phyloP scores from a whole-genome alignment of 1,284 basidiomycete species.

The Moesziomyces antarcticus region DNA sequence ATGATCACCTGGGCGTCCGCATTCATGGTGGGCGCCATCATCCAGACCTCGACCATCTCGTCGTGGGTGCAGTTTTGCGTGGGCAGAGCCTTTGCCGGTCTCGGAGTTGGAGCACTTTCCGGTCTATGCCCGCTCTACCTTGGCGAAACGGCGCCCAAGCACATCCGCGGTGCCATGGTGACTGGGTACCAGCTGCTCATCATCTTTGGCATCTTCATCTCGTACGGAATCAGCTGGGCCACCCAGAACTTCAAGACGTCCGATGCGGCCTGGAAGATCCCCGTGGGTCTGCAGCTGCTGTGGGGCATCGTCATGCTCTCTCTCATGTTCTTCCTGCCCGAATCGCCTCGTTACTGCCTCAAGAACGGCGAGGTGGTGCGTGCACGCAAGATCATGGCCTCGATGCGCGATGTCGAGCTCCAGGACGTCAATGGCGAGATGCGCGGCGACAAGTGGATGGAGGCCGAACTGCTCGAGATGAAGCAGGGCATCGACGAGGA shows the following conservation, averaged over 20 bases:
- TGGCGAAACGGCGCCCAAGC: constrained; percentile 79
- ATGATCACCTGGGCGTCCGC: constrained; percentile 73
- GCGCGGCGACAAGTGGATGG: constrained; percentile 75
- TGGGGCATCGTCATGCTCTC: constrained; percentile 70
- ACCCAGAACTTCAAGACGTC: constrained; percentile 46
- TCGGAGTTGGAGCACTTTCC: constrained; percentile 56
- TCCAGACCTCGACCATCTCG: constrained; percentile 54
- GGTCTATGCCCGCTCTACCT: constrained; percentile 81
- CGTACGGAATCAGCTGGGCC: constrained; percentile 73
- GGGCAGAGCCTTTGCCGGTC: constrained; percentile 59
- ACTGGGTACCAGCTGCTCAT: constrained; percentile 74
- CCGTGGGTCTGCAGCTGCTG: constrained; percentile 76
- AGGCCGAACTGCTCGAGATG: constrained; percentile 73
- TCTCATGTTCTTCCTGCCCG: constrained; percentile 72
- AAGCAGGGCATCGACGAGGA: constrained; percentile 74
- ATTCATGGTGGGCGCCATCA: constrained; percentile 56
- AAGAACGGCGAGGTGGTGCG: constrained; percentile 74
- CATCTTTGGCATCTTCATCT: constrained; percentile 75
- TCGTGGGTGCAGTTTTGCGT: constrained; percentile 48
- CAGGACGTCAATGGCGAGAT: constrained; percentile 74
- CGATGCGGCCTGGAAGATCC: constrained; percentile 72
- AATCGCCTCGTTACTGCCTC: constrained; percentile 86
- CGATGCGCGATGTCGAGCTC: constrained; percentile 73
- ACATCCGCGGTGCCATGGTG: constrained; percentile 84
- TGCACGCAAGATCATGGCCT: constrained; percentile 75